Conservation (phyloP, 768 basidiomycete genomes). For the Coprinellus micaceus region DNA sequence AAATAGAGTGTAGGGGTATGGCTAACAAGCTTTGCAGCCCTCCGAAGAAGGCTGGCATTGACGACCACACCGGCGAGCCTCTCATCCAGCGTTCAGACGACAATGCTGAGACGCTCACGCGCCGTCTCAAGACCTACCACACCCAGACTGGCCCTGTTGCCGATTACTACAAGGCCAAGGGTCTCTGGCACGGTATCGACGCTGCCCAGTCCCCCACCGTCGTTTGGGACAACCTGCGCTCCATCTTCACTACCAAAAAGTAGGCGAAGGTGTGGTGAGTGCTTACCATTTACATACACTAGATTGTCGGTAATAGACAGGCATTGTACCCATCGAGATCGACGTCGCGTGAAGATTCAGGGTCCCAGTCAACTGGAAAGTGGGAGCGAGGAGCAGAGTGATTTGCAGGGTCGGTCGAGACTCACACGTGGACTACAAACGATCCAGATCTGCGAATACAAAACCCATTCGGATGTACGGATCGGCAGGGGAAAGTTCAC, state of each 20-base stretch:
- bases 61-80: constrained; percentile 94
- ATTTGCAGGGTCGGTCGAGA: too few relatives aligned
- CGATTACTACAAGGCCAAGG: constrained; percentile 91
- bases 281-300: not conserved
- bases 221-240: constrained; percentile 80
- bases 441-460: too few relatives aligned
- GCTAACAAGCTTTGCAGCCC: constrained; percentile 52
- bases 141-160: constrained; percentile 92
- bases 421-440: too few relatives aligned
- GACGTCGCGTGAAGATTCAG: too few relatives aligned
- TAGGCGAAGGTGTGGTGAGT: not conserved
- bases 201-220: constrained; percentile 90
- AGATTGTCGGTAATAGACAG: not conserved
- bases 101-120: constrained; percentile 91
- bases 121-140: constrained; percentile 88
- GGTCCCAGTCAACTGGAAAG: too few relatives aligned
- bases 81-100: constrained; percentile 97
- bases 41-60: constrained; percentile 91
- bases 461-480: too few relatives aligned
- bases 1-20: too few relatives aligned
- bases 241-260: constrained; percentile 3
- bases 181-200: constrained; percentile 88
- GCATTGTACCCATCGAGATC: not conserved
- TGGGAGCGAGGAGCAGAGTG: too few relatives aligned
- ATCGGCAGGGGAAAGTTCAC: too few relatives aligned